Base-by-base conservation (phyloP, 257 asterid genomes). In the Linaria vulgaris region DNA sequence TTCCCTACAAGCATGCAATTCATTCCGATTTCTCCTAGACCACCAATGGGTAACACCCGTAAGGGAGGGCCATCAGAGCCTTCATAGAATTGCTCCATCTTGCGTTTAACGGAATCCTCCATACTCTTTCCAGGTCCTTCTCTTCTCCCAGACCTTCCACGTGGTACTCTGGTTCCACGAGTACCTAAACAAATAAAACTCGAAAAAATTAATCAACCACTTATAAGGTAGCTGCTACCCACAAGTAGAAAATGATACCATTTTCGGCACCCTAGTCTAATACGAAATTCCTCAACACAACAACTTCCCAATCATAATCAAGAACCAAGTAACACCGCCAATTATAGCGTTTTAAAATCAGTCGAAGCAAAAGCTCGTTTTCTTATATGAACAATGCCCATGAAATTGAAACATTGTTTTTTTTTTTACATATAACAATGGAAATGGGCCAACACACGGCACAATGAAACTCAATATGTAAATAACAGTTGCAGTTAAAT, bases 21-120 rank as follows among this genome's bases (percentile, higher is more conserved):
- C 99, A 94, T 94, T 82, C 99, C 99, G 37, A 94, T 94, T 82
- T 94, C 97, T 73, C 96, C 97, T 56, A 94, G 78, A 64, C 99
- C 99, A 37, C 99, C 99, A 80, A 94, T 90, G 46, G 99, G 99
- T 41, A 94, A 85, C 76, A 94, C 54, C 24, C 99, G 94, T 61
- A 90, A 70, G 61, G 97, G 99, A 0, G 99, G 99, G 41, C 99
- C 99, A 62, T 82, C 85, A 51, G 96, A 64, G 48, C 99, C 99
- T 94, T 94, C 99, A 59, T 90, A 87, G 69, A 94, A 90, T 73
- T 85, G 94, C 70, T 90, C 99, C 96, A 94, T 90, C 83, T 80
- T 90, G 48, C 99, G 95, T 34, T 94, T 83, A 68, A 94, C 96
- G 8, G 97, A 83, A 72, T 90, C 99, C 65, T 94, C 99, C 82